phyloP scores from a whole-genome alignment of 176 grass and related monocot genomes.

The Ampelocalamus luodianensis region DNA sequence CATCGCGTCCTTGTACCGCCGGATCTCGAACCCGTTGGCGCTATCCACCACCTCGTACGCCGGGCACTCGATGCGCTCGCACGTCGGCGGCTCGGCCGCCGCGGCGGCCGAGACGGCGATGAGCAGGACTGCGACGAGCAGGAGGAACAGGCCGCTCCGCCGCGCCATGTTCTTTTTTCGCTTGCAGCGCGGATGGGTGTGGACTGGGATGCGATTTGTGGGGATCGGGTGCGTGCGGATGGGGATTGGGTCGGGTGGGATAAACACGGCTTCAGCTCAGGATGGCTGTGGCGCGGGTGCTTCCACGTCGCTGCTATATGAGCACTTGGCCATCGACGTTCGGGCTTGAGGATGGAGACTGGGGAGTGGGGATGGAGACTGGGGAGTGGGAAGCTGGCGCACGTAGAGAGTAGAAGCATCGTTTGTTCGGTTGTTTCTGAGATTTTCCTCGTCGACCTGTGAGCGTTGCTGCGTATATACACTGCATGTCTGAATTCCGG shows the following conservation, averaged over 20 bases:
- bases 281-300: slow-evolving; percentile 39
- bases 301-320: slow-evolving; percentile 54
- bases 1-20: slow-evolving; percentile 66
- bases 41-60: slow-evolving; percentile 80
- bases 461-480: background rate
- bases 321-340: slow-evolving; percentile 38
- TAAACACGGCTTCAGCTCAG: background rate
- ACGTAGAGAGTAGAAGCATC: background rate
- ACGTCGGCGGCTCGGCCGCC: slow-evolving; percentile 61
- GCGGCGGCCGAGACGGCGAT: background rate
- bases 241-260: slow-evolving; percentile 24
- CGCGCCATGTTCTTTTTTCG: slow-evolving; percentile 41
- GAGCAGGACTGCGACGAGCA: slow-evolving; percentile 6
- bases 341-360: background rate
- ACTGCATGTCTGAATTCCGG: background rate
- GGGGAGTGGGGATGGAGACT: background rate
- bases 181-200: background rate
- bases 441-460: background rate
- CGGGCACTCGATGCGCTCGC: slow-evolving; percentile 97
- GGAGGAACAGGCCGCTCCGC: slow-evolving; percentile 11
- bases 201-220: slow-evolving; percentile 7
- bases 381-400: background rate
- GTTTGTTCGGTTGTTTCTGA: slow-evolving; percentile 25
- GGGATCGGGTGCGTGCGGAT: slow-evolving; percentile 43
- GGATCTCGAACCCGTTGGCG: slow-evolving; percentile 94